A percentile compares a stretch with the other conserved stretches of the same genome.
phyloP scores from a whole-genome alignment of 305 asterid species.

The Rubia peregrina region DNA sequence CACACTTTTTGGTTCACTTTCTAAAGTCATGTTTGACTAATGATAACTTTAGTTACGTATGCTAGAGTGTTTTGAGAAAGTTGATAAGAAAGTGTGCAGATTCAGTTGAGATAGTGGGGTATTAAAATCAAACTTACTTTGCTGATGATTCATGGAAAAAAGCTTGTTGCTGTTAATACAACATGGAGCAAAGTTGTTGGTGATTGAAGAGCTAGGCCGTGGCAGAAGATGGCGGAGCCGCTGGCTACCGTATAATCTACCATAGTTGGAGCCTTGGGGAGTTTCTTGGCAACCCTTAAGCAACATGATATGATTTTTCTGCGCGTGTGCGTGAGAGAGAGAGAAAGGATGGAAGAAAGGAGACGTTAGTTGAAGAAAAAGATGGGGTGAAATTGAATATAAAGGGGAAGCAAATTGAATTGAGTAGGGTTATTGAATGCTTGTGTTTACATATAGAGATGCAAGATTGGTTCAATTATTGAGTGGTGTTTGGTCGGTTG shows the following conservation, averaged over 20 bases:
- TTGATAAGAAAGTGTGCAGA: too few species aligned
- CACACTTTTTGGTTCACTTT: too few species aligned
- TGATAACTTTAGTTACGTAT: neutral
- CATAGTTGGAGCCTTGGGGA: constrained; percentile 5
- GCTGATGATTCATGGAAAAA: constrained; percentile 15
- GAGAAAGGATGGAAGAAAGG: neutral
- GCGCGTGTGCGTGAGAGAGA: neutral
- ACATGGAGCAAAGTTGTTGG: constrained; percentile 3
- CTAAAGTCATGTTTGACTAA: too few species aligned
- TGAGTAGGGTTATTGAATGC: neutral
- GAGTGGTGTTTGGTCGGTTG: constrained; percentile 8
- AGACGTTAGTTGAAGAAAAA: neutral
- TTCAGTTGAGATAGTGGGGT: too few species aligned
- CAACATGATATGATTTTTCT: constrained; percentile 10
- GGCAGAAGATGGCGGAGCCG: constrained; percentile 16
- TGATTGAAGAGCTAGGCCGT: constrained; percentile 9
- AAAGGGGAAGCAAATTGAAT: constrained; percentile 7
- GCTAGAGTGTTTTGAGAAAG: too few species aligned
- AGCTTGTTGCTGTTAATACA: neutral
- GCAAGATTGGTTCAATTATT: constrained; percentile 16
- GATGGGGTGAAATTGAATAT: neutral
- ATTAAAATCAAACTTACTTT: constrained; percentile 10
- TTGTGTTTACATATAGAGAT: neutral
- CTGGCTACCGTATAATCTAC: neutral
- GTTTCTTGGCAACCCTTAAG: constrained; percentile 9